Base-by-base conservation (phyloP, 768 basidiomycete species). In the Leccinum obscurum region DNA sequence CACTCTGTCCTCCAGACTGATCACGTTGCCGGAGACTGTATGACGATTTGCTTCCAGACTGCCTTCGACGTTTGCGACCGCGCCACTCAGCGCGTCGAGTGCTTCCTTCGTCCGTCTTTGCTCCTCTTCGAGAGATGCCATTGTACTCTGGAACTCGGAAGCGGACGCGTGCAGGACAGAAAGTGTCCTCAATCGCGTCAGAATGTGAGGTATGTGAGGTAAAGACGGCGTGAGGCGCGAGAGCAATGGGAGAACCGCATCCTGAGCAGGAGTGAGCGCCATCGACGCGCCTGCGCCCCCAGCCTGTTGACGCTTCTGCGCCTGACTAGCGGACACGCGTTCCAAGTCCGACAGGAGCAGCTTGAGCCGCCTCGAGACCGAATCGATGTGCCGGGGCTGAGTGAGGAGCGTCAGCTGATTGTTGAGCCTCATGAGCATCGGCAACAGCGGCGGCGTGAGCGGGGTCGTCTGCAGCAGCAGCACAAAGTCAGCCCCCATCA, bases 321-420 rank as follows among this genome's bases (percentile, higher is more conserved):
- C 13, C 48, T 73, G 72, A 13, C 77, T 80, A 6, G 72, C 71
- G 35, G 88, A 85, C 4, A 85, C 83, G 32, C 95, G 88, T 54
- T 98, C 96, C 54, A 99, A 83, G 74, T 99, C 97, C 1, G 94
- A 89, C 14, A 96, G 81, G 17, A 98, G 83, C 8, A 98, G 78
- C 69, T 98, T 99, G 62, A 98, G 83, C 5, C 96, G 88, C 5
- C 96, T 85, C 2, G 95, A 95, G 62, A 98, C 90, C 11, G 93
- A 91, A 74, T 99, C 97, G 54, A 98, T 88, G 70, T 98, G 95
- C 15, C 95, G 87, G 0, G 97, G 96, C 77, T 98, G 95, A 0
- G 96, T 92, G 51, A 99, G 85, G 15, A 98, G 80, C 7, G 87
- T 85, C 24, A 98, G 78, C 71, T 97, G 94, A 22, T 86, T 85